Evolutionary conservation across 305 asterid genomes (phyloP).

Genomic region (Salvia sclarea): DNA sequence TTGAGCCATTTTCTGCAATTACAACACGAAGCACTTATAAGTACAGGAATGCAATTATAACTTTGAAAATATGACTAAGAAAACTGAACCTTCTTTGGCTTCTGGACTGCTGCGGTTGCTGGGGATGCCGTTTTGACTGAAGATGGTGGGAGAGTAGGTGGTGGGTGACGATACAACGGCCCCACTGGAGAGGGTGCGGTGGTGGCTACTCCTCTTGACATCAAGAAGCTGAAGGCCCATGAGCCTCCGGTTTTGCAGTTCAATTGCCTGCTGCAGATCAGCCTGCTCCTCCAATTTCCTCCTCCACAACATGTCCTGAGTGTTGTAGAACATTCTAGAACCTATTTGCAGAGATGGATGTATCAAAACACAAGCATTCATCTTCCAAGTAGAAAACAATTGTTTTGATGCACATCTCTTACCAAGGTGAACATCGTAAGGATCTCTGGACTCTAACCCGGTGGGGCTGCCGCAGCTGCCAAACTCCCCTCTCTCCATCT

Average conservation of each 20-base stretch:
- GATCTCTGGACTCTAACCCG: constrained; percentile 59
- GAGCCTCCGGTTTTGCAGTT: constrained; percentile 59
- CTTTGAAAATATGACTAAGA: background rate
- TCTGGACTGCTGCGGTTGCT: constrained; percentile 49
- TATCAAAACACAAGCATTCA: background rate
- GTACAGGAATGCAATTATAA: background rate
- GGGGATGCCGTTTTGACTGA: constrained; percentile 32
- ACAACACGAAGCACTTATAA: constrained; percentile 24
- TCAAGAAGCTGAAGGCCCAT: constrained; percentile 65
- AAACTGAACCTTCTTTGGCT: constrained; percentile 37
- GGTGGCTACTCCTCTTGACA: constrained; percentile 57
- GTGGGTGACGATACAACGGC: constrained; percentile 48
- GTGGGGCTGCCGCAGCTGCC: constrained; percentile 61
- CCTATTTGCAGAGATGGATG: constrained; percentile 32
- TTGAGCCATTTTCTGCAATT: constrained; percentile 46
- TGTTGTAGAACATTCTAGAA: constrained; percentile 53
- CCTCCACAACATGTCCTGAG: constrained; percentile 61
- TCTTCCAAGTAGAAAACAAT: background rate
- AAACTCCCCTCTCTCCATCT: constrained; percentile 64
- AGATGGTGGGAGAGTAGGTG: constrained; percentile 41
- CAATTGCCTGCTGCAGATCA: constrained; percentile 69
- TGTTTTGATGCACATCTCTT: background rate
- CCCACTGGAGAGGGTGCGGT: constrained; percentile 56
- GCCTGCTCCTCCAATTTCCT: constrained; percentile 69
- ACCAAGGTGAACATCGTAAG: constrained; percentile 64